phyloP scores from a whole-genome alignment of 768 basidiomycete species.

The Xerocomellus intermedius region DNA sequence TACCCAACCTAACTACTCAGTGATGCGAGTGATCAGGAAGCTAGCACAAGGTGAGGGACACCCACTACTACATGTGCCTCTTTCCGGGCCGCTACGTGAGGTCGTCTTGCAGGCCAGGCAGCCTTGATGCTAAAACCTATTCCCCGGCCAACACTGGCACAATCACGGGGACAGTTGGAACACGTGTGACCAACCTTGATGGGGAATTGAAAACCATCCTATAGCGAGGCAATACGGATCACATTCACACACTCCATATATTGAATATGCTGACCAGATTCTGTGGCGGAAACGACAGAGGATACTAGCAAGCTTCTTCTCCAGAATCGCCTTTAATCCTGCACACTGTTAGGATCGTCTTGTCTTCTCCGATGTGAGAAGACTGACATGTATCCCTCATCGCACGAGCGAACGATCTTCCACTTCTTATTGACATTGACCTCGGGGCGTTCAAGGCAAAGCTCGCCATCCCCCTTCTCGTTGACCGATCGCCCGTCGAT shows the following conservation, averaged over 20 bases:
- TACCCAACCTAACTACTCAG: too few relatives aligned
- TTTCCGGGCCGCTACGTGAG: too few relatives aligned
- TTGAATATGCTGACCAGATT: background rate
- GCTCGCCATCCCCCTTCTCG: background rate
- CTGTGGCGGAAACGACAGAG: background rate
- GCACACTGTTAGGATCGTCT: background rate
- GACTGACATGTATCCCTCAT: background rate
- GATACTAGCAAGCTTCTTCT: background rate
- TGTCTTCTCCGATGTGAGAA: too few relatives aligned
- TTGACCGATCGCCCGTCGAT: background rate
- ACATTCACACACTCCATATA: background rate
- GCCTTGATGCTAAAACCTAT: accelerated
- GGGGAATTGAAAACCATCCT: background rate
- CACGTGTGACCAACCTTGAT: too few relatives aligned
- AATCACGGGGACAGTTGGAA: background rate
- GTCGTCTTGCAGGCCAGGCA: too few relatives aligned
- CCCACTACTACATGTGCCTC: conserved; percentile 3
- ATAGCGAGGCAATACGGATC: background rate
- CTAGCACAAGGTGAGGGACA: conserved; percentile 2
- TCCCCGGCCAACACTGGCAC: background rate
- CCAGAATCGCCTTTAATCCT: background rate
- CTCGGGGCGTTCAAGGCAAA: background rate
- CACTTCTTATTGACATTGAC: background rate
- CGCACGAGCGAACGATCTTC: background rate
- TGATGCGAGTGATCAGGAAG: too few relatives aligned